Percentiles rank a stretch among this genome's conserved stretches.
Conservation (phyloP, 2,329 filamentous ascomycete genomes). For the Bisporella sp. region DNA sequence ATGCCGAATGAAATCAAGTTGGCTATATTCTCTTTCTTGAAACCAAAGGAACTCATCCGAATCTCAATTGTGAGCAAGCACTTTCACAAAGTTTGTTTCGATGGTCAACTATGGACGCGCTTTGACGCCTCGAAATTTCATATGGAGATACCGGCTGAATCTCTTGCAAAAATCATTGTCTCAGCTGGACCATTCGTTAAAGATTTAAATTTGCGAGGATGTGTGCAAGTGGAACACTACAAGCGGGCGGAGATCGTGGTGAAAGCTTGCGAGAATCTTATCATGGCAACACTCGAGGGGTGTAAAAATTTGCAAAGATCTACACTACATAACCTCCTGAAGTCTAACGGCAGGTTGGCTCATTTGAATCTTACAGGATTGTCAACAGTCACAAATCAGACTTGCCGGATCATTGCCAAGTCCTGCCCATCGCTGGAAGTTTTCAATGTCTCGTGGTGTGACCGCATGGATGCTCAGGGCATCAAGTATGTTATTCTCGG, state of each 20-base stretch:
- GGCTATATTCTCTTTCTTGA: slow-evolving; percentile 67
- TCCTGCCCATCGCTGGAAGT: slow-evolving; percentile 76
- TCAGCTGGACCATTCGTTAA: slow-evolving; percentile 84
- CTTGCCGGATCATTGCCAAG: slow-evolving; percentile 78
- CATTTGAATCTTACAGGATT: slow-evolving; percentile 83
- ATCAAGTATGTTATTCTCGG: slow-evolving; percentile 64
- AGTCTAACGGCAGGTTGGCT: slow-evolving; percentile 68
- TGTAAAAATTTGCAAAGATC: slow-evolving; percentile 76
- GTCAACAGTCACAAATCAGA: slow-evolving; percentile 69
- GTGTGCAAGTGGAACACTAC: slow-evolving; percentile 78
- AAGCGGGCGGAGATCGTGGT: slow-evolving; percentile 71
- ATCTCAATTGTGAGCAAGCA: slow-evolving; percentile 69
- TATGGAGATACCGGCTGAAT: slow-evolving; percentile 74
- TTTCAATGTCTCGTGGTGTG: slow-evolving; percentile 91
- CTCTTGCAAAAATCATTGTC: slow-evolving; percentile 77
- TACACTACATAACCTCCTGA: slow-evolving; percentile 70
- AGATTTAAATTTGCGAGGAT: slow-evolving; percentile 84
- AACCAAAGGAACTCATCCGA: slow-evolving; percentile 73
- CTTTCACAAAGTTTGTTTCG: slow-evolving; percentile 81
- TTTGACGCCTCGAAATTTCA: slow-evolving; percentile 87
- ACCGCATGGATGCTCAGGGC: slow-evolving; percentile 72
- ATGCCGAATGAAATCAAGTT: slow-evolving; percentile 80
- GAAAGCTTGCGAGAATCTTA: slow-evolving; percentile 79
- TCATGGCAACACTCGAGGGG: slow-evolving; percentile 82
- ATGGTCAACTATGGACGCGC: slow-evolving; percentile 86